Base-by-base conservation (phyloP, 2,329 filamentous ascomycete genomes). In the Cercospora sojina region DNA sequence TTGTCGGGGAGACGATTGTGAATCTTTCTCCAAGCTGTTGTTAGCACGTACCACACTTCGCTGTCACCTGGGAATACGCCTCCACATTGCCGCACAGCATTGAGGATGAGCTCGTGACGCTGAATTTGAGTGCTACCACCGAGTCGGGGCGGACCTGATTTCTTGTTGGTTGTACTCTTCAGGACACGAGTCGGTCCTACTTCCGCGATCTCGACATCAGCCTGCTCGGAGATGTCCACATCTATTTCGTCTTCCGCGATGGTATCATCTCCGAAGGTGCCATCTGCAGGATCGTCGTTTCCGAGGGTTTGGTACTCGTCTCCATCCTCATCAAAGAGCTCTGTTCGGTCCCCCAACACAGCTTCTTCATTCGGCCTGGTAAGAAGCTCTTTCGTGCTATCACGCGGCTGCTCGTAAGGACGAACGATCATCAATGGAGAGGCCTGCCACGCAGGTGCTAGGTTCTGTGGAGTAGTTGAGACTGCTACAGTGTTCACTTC, bases 11-110 rank as follows among this genome's bases (percentile, higher is more conserved):
- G 79, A 74, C 69, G 74, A 65, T 80, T 81, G 66, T 79, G 73
- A 8, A 76, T 71, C 67, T 79, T 81, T 60, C 81, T 77, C 86
- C 86, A 89, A 16, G 81, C 77, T 2, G 82, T 81, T 13, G 80
- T 77, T 69, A 87, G 87, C 8, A 86, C 83, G 68, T 82, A 80
- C 75, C 80, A 82, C n/a, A 88, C 79, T 69, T 87, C 85, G 53
- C 79, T 79, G 25, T 84, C 82, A 41, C 83, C 80, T 2, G 86
- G 85, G 62, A 84, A 87, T 2, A 84, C 82, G 7, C 87, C 87
- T 55, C 81, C 80, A 63, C 83, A 84, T 58, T 81, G 79, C 53
- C 84, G 78, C 12, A 88, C 72, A 43, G 88, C 83, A 27, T 86
- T 81, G 73, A 86, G 75, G 3, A 88, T 77, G 31, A 88, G 83